These are phyloP conservation scores for Zygoascus sp. DNA, from an alignment of 1,139 yeast genomes.

Conservation along the genomic window DNA sequence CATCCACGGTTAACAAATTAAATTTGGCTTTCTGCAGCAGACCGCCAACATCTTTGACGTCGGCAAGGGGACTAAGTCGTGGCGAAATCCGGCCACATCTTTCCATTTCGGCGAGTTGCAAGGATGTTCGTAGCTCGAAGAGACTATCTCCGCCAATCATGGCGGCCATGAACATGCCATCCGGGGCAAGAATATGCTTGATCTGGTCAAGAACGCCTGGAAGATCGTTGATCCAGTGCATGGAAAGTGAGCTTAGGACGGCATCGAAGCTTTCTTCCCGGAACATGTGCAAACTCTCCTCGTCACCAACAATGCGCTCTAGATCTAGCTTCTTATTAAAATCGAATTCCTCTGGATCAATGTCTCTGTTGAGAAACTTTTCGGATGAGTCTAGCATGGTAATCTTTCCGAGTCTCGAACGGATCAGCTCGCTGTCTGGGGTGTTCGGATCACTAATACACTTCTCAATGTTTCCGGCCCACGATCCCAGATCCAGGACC, in stretches of 20 bases:
- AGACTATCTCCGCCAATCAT: conserved; percentile 82
- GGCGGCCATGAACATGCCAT: conserved; percentile 80
- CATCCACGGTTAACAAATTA: conserved; percentile 75
- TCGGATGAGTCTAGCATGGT: conserved; percentile 66
- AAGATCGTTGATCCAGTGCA: conserved; percentile 85
- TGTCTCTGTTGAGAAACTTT: conserved; percentile 51
- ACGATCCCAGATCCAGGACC: conserved; percentile 69
- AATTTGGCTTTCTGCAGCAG: conserved; percentile 72
- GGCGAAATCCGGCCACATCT: conserved; percentile 77
- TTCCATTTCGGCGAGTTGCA: conserved; percentile 80
- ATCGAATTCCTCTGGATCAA: conserved; percentile 29
- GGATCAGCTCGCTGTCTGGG: conserved; percentile 49
- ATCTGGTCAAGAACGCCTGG: conserved; percentile 59
- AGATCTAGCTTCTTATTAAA: conserved; percentile 45
- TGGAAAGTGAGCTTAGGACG: conserved; percentile 63
- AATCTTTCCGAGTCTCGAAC: conserved; percentile 50
- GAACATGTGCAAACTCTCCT: conserved; percentile 42
- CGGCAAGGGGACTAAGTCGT: conserved; percentile 75
- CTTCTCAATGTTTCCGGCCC: conserved; percentile 57
- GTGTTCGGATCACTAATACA: conserved; percentile 33
- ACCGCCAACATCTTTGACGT: conserved; percentile 70
- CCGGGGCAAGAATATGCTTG: conserved; percentile 65
- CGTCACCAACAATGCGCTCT: conserved; percentile 58
- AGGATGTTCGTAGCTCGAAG: conserved; percentile 71
- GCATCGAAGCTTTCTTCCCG: conserved; percentile 53